Conservation (phyloP, 1,284 basidiomycete genomes). For the Xerocomus minutiporus region DNA sequence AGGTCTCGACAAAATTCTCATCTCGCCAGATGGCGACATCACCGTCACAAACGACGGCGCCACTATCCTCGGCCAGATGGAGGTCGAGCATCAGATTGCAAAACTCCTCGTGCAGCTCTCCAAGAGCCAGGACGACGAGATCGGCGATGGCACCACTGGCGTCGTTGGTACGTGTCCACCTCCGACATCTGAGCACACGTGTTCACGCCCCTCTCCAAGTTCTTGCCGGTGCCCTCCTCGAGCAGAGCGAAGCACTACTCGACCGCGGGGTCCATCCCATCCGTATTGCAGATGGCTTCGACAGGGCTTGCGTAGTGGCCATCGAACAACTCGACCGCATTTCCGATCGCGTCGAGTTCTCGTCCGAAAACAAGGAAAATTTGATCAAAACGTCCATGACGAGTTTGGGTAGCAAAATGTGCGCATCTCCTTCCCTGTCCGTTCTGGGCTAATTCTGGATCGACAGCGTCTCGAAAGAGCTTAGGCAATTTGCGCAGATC, state of each 20-base stretch:
- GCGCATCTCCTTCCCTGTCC: slow-evolving; percentile 1
- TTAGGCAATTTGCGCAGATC: slow-evolving; percentile 93
- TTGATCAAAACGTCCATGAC: slow-evolving; percentile 95
- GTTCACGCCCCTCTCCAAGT: slow-evolving; percentile 49
- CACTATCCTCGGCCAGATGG: slow-evolving; percentile 93
- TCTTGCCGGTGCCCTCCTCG: slow-evolving; percentile 91
- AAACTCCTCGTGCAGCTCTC: slow-evolving; percentile 96
- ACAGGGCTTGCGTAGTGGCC: slow-evolving; percentile 88
- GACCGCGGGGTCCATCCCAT: slow-evolving; percentile 98
- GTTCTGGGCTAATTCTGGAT: slow-evolving; percentile 9
- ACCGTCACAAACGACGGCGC: slow-evolving; percentile 99
- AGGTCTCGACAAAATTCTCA: slow-evolving; percentile 99
- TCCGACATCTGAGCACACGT: not conserved
- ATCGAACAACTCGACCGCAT: slow-evolving; percentile 88
- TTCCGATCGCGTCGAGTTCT: slow-evolving; percentile 88
- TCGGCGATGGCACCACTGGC: slow-evolving; percentile 98
- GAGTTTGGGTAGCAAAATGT: slow-evolving; percentile 97
- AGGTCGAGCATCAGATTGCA: slow-evolving; percentile 98
- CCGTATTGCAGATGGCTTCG: slow-evolving; percentile 97
- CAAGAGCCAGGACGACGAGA: slow-evolving; percentile 98
- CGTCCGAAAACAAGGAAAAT: slow-evolving; percentile 77
- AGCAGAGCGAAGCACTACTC: slow-evolving; percentile 86
- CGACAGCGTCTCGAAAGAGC: slow-evolving; percentile 90
- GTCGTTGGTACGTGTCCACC: slow-evolving; percentile 78
- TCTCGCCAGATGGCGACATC: slow-evolving; percentile 97